Evolutionary conservation across 805 yeast species (phyloP).

Genomic region (Sungouiozyma ichnusensis): DNA sequence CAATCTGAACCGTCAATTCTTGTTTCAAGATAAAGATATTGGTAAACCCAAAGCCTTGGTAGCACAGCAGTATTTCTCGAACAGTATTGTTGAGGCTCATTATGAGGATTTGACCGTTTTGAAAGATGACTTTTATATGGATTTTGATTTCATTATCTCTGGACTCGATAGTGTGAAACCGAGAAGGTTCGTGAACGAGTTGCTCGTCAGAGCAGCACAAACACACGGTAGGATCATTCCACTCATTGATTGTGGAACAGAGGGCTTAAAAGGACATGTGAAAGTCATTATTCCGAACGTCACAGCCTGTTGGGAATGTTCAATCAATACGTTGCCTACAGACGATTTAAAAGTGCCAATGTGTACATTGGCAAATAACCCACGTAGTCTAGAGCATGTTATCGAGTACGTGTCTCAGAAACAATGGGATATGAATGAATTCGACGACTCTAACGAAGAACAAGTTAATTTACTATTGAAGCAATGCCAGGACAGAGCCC

Average conservation of each 20-base stretch:
- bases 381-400: conserved; percentile 90
- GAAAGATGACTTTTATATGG: conserved; percentile 48
- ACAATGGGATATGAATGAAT: conserved; percentile 41
- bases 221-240: conserved; percentile 45
- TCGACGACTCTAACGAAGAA: conserved; percentile 50
- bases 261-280: conserved; percentile 86
- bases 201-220: conserved; percentile 53
- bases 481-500: conserved; percentile 49
- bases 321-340: conserved; percentile 59
- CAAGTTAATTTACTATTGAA: conserved; percentile 56
- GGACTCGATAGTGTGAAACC: conserved; percentile 89
- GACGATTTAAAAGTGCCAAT: conserved; percentile 54
- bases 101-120: conserved; percentile 58
- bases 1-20: conserved; percentile 82
- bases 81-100: conserved; percentile 45
- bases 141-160: conserved; percentile 66
- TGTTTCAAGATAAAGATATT: conserved; percentile 72
- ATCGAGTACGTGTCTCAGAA: conserved; percentile 80
- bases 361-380: conserved; percentile 90
- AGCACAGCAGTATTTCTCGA: conserved; percentile 50
- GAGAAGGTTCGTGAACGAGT: conserved; percentile 76
- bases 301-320: conserved; percentile 89
- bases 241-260: conserved; percentile 90
- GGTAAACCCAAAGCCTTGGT: conserved; percentile 74
- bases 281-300: conserved; percentile 78